Percentiles rank a stretch among this genome's conserved stretches.
phyloP scores from a whole-genome alignment of 148 eudicot species.

The Cornus controversa region DNA sequence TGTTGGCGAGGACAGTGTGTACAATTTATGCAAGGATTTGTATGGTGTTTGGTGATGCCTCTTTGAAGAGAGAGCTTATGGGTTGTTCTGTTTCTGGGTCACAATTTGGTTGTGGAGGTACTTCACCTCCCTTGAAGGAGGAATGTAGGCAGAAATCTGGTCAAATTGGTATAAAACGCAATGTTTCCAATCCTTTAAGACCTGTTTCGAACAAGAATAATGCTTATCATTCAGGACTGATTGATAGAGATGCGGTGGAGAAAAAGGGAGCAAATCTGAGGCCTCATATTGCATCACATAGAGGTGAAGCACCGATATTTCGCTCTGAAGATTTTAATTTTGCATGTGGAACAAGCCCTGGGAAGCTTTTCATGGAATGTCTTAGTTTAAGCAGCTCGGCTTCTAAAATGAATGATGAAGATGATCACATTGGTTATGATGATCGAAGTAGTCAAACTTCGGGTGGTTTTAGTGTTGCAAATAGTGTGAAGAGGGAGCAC shows the following conservation, averaged over 20 bases:
- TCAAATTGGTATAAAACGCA: slow-evolving; percentile 11
- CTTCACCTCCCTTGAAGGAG: slow-evolving; percentile 14
- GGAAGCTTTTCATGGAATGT: slow-evolving; percentile 84
- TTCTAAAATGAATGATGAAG: slow-evolving; percentile 61
- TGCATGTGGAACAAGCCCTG: slow-evolving; percentile 82
- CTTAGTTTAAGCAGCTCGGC: slow-evolving; percentile 70
- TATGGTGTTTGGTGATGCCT: slow-evolving; percentile 42
- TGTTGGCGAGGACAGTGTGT: slow-evolving; percentile 77
- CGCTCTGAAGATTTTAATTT: slow-evolving; percentile 46
- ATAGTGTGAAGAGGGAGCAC: slow-evolving; percentile 35
- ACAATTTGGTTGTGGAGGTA: slow-evolving; percentile 18
- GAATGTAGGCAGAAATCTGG: slow-evolving; percentile 22
- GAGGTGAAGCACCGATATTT: slow-evolving; percentile 39
- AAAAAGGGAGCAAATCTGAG: slow-evolving; percentile 30
- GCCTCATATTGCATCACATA: slow-evolving; percentile 29
- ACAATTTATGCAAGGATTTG: slow-evolving; percentile 69
- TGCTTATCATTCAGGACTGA: slow-evolving; percentile 33
- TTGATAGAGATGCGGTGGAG: slow-evolving; percentile 24
- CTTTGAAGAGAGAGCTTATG: slow-evolving; percentile 24
- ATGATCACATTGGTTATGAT: slow-evolving; percentile 30
- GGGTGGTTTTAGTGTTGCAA: slow-evolving; percentile 41
- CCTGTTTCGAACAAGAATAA: slow-evolving; percentile 18
- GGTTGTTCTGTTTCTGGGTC: slow-evolving; percentile 28
- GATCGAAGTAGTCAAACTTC: slow-evolving; percentile 53
- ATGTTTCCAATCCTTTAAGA: neutral